These are phyloP conservation scores for Fusarium sublunatum DNA, from an alignment of 2,329 filamentous ascomycete genomes.

Conservation along the genomic window DNA sequence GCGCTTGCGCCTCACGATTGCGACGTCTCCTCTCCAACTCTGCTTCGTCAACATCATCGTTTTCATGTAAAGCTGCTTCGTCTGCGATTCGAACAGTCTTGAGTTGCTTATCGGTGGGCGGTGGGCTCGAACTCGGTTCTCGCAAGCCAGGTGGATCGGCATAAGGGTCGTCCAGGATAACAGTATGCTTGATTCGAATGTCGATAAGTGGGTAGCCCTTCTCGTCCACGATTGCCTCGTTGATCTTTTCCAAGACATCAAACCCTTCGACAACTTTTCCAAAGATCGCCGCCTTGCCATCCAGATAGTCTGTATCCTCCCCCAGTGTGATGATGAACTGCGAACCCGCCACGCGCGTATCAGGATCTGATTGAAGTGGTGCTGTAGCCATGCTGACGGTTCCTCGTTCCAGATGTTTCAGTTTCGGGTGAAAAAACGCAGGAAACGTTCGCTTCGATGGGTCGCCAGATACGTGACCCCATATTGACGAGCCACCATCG, in stretches of 20 bases:
- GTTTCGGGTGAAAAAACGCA: conserved; percentile 85
- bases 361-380: conserved; percentile 78
- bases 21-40: conserved; percentile 82
- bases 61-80: conserved; percentile 82
- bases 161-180: conserved; percentile 91
- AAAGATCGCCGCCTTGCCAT: conserved; percentile 95
- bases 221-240: conserved; percentile 86
- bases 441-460: conserved; percentile 80
- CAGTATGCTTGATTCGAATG: conserved; percentile 92
- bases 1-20: conserved; percentile 90
- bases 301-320: conserved; percentile 88
- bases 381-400: conserved; percentile 99
- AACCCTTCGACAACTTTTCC: conserved; percentile 97
- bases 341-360: conserved; percentile 84
- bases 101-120: conserved; percentile 85
- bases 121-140: conserved; percentile 82
- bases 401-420: conserved; percentile 89
- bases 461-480: conserved; percentile 79
- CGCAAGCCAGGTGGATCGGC: conserved; percentile 81
- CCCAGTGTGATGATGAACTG: conserved; percentile 95
- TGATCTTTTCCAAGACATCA: conserved; percentile 92
- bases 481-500: conserved; percentile 93
- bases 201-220: conserved; percentile 90
- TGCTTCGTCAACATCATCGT: conserved; percentile 78
- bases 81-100: conserved; percentile 92